Evolutionary conservation across 2,329 filamentous ascomycete genomes (phyloP).

Genomic region (Phyllosticta citrichinensis): DNA sequence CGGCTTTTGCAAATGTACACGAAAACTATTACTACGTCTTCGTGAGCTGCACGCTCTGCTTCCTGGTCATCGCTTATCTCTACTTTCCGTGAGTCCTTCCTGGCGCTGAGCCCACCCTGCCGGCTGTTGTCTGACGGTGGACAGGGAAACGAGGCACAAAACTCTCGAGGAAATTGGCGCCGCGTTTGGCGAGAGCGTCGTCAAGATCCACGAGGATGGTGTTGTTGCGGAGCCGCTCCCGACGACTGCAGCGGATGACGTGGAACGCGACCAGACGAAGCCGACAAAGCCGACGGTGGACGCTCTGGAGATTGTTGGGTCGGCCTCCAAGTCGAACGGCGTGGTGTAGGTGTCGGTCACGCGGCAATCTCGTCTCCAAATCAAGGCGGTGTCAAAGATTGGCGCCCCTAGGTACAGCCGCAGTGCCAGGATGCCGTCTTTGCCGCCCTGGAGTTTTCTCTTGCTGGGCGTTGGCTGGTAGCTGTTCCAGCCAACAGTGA

Average conservation of each 20-base stretch:
- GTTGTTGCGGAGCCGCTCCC: constrained; percentile 1
- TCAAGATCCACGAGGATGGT: constrained; percentile 19
- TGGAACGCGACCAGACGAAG: not conserved
- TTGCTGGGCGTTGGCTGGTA: too few relatives aligned
- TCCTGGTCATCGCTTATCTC: constrained; percentile 42
- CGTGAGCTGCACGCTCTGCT: constrained; percentile 43
- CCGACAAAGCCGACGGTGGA: not conserved
- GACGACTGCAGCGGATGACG: not conserved
- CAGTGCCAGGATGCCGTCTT: too few relatives aligned
- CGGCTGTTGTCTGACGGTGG: not conserved
- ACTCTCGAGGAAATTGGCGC: not conserved
- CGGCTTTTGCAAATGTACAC: constrained; percentile 46
- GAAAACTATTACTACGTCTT: constrained; percentile 55
- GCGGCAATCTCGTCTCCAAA: too few relatives aligned
- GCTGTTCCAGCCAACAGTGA: too few relatives aligned
- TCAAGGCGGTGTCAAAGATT: too few relatives aligned
- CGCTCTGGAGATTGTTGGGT: not conserved
- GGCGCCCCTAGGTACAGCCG: too few relatives aligned
- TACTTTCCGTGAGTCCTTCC: constrained; percentile 41
- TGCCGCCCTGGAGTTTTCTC: too few relatives aligned
- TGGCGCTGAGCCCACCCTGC: constrained; percentile 3
- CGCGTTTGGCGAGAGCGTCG: constrained; percentile 23
- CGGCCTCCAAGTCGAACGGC: too few relatives aligned
- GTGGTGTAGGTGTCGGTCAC: too few relatives aligned
- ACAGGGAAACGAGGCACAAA: not conserved